Evolutionary conservation across 2,329 filamentous ascomycete species (phyloP).

Genomic region (Aspergillus phoenicis): DNA sequence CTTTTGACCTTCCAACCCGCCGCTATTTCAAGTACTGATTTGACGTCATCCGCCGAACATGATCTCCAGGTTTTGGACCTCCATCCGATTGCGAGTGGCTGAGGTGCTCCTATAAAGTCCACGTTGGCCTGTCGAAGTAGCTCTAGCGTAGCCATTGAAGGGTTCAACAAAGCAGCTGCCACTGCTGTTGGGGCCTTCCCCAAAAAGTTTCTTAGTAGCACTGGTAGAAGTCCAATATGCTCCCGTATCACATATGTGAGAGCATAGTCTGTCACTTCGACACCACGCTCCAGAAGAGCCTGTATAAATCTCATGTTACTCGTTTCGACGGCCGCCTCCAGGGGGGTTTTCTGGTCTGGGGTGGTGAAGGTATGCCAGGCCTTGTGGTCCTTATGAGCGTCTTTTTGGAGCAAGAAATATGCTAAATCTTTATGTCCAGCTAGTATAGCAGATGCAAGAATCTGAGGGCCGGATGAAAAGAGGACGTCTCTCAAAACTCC

Average conservation of each 20-base stretch:
- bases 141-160: not conserved
- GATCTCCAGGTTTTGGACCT: too few species aligned
- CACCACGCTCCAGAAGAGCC: not conserved
- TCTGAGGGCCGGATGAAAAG: not conserved
- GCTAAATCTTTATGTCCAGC: not conserved
- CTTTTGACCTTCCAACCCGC: accelerated
- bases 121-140: not conserved
- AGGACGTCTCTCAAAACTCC: slow-evolving; percentile 1
- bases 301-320: not conserved
- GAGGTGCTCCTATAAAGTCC: not conserved
- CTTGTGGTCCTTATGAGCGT: not conserved
- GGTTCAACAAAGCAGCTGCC: not conserved
- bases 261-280: not conserved
- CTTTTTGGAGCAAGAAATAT: not conserved
- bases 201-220: not conserved
- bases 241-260: not conserved
- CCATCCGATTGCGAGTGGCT: too few species aligned
- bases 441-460: slow-evolving; percentile 12
- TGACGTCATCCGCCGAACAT: not conserved
- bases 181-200: not conserved
- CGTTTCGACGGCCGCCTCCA: not conserved
- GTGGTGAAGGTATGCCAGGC: not conserved
- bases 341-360: not conserved
- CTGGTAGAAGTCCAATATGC: not conserved
- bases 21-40: not conserved